Evolutionary conservation across 139 green algal genomes (phyloP).

Genomic region (Tetraselmis striata): DNA sequence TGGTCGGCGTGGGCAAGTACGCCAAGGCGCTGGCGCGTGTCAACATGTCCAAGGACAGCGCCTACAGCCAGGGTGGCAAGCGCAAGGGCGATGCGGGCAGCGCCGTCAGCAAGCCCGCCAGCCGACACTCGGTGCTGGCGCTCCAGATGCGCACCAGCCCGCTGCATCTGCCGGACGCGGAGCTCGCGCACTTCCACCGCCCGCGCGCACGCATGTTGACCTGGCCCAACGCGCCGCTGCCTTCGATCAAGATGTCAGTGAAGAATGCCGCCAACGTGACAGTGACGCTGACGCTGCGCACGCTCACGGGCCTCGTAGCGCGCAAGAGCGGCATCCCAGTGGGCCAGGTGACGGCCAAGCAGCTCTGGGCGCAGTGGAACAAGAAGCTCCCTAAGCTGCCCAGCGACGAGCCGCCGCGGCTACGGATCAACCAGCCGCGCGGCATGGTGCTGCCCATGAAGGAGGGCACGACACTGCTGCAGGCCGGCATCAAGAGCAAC

Average conservation of each 20-base stretch:
- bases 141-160: constrained; percentile 34
- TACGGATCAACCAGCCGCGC: not conserved
- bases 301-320: constrained; percentile 7
- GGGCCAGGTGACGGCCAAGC: not conserved
- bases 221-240: not conserved
- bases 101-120: not conserved
- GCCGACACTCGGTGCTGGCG: constrained; percentile 35
- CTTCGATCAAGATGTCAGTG: not conserved
- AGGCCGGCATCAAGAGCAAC: not conserved
- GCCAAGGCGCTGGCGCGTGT: constrained; percentile 16
- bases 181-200: constrained; percentile 37
- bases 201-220: constrained; percentile 16
- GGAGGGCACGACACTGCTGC: not conserved
- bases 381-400: not conserved
- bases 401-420: not conserved
- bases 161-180: not conserved
- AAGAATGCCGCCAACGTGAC: not conserved
- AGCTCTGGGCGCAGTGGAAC: constrained; percentile 1
- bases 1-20: not conserved
- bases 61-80: constrained; percentile 1
- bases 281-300: constrained; percentile 18
- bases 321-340: constrained; percentile 17
- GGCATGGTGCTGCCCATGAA: not conserved
- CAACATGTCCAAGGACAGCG: constrained; percentile 20
- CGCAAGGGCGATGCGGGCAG: constrained; percentile 3